Base-by-base conservation (phyloP, 2,329 filamentous ascomycete species). In the Penicillium sp. region DNA sequence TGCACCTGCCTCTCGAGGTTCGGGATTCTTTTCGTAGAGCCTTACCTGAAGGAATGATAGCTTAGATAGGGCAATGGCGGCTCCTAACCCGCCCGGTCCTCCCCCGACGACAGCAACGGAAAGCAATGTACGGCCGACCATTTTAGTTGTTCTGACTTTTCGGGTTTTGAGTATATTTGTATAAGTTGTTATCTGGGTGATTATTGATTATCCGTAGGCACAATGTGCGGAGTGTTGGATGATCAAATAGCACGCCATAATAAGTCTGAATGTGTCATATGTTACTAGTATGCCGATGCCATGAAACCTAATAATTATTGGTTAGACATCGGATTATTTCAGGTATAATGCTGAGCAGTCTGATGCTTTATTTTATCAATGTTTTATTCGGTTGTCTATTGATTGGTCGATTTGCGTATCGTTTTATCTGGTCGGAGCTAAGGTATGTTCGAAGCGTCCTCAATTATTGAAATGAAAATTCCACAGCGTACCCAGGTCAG, bases 1-100 rank as follows among this genome's bases (percentile, higher is more conserved):
- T 0, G 78, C 78, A 0, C 79, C 79, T 5, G 79, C 74, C 59
- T 81, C 79, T 29, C 77, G 66, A n/a, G 81, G 63, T 18, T 75
- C 67, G 6, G 58, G 68, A 1, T 77, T 77, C 53, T 80, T 73
- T 55, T 81, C 79, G 49, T 79, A 81, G 1, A 81, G 59, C 0
- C 65, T 72, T 3, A 78, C 71, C 18, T 76, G 63, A 8, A 81
- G 65, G 35, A 77, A 73, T 0, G 75, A 71, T 2, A 79, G 60
- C 37, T 70, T 61, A 1, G 73, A 75, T 1, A 81, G 64, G 1
- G 76, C 77, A 47, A 81, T 80, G 3, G 77, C 79, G 2, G 77
- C 72, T 7, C 70, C 77, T 1, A 81, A 63, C 8, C 75, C 72
- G 4, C 69, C 73, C 0, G 73, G 72, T 12, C 73, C 73, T 6